Evolutionary conservation across 2,329 filamentous ascomycete genomes (phyloP).

Genomic region (Pyricularia sp.): DNA sequence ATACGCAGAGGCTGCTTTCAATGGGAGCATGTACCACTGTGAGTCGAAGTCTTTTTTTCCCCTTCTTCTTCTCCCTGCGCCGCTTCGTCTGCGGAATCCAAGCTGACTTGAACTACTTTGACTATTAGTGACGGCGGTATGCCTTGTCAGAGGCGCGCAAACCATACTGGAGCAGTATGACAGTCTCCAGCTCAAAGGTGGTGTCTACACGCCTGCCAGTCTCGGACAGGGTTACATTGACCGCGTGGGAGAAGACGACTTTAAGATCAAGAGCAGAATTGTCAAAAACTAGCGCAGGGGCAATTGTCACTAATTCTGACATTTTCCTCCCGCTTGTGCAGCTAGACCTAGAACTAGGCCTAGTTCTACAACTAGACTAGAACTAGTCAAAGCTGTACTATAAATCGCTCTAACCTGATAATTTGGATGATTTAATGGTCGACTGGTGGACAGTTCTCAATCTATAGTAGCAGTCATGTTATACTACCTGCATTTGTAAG

Average conservation of each 20-base stretch:
- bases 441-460: no score
- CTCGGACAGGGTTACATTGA: slow-evolving; percentile 60
- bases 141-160: slow-evolving; percentile 54
- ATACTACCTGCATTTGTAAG: no score
- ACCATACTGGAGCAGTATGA: slow-evolving; percentile 59
- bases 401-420: no score
- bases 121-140: slow-evolving; percentile 50
- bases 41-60: slow-evolving; percentile 21
- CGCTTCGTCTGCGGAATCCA: background rate
- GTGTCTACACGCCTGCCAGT: slow-evolving; percentile 63
- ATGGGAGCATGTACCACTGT: slow-evolving; percentile 58
- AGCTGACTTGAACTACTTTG: background rate
- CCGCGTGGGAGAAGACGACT: slow-evolving; percentile 48
- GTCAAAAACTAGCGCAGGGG: background rate
- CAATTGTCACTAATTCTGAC: background rate
- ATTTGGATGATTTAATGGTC: no score
- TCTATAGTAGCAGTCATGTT: no score
- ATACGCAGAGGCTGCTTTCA: slow-evolving; percentile 42
- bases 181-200: slow-evolving; percentile 50
- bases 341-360: no score
- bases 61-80: background rate
- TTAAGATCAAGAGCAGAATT: slow-evolving; percentile 50
- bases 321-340: no score
- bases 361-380: no score
- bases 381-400: no score